Percentiles rank a stretch among this genome's conserved stretches.
Conservation (phyloP, 306 rosid species). For the Purshia tridentata region DNA sequence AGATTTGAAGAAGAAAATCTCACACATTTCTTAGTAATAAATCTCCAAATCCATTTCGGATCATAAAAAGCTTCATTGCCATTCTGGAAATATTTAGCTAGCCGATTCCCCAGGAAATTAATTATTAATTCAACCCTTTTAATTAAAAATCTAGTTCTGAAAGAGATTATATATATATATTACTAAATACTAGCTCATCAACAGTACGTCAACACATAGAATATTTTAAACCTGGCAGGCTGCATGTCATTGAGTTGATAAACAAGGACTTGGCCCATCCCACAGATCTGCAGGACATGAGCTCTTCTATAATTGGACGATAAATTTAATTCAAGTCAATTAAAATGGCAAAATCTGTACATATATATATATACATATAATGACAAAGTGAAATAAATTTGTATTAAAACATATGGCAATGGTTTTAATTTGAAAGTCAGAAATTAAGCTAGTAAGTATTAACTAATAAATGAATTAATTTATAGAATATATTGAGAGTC, state of each 20-base stretch:
- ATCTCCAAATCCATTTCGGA: not conserved
- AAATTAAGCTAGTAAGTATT: not conserved
- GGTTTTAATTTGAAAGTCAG: not conserved
- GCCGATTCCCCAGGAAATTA: not conserved
- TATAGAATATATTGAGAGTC: not conserved
- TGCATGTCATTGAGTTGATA: no score
- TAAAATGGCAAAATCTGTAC: not conserved
- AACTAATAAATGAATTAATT: no score
- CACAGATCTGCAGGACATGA: not conserved
- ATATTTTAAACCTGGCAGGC: not conserved
- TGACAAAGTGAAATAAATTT: no score
- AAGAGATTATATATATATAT: not conserved
- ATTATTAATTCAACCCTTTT: not conserved
- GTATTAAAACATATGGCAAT: no score
- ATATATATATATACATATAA: no score
- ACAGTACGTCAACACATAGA: not conserved
- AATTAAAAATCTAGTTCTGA: not conserved
- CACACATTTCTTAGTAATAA: not conserved
- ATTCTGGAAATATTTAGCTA: not conserved
- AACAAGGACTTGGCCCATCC: no score
- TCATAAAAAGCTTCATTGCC: conserved; percentile 9
- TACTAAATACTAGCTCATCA: not conserved
- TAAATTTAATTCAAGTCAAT: not conserved
- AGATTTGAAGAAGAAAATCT: conserved; percentile 35
- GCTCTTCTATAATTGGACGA: no score